phyloP scores from a whole-genome alignment of 164 flowering plant genomes.

The Saururus chinensis region DNA sequence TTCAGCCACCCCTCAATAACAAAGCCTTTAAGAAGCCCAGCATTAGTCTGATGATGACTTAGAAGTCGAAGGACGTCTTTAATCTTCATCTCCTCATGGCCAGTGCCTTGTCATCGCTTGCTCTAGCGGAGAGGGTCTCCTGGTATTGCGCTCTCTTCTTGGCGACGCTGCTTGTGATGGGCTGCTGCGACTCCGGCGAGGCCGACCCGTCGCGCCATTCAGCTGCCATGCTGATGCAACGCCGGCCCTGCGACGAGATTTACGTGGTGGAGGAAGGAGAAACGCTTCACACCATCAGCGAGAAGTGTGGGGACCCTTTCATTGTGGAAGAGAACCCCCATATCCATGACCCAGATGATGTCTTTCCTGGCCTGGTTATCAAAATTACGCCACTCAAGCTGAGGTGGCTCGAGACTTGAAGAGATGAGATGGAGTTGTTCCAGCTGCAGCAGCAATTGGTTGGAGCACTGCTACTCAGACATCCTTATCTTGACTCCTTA shows the following conservation, averaged over 20 bases:
- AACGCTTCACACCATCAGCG: constrained; percentile 20
- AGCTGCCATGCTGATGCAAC: background rate
- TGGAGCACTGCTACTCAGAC: too few species aligned
- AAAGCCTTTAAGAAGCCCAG: background rate
- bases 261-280: constrained; percentile 26
- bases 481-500: too few species aligned
- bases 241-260: constrained; percentile 23
- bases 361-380: constrained; percentile 26
- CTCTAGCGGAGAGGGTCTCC: constrained; percentile 7
- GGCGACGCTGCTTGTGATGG: constrained; percentile 8
- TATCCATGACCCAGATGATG: constrained; percentile 27
- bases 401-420: background rate
- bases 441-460: too few species aligned
- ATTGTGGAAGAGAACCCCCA: constrained; percentile 25
- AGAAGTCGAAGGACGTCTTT: too few species aligned
- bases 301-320: constrained; percentile 24
- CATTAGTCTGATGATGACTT: too few species aligned
- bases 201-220: background rate
- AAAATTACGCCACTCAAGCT: constrained; percentile 15
- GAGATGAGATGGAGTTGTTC: too few species aligned
- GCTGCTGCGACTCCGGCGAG: constrained; percentile 10
- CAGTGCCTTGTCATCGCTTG: background rate
- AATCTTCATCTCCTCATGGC: background rate
- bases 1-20: background rate
- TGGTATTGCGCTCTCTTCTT: constrained; percentile 9